Base-by-base conservation (phyloP, 495 filamentous ascomycete species). In the Podospora australis region DNA sequence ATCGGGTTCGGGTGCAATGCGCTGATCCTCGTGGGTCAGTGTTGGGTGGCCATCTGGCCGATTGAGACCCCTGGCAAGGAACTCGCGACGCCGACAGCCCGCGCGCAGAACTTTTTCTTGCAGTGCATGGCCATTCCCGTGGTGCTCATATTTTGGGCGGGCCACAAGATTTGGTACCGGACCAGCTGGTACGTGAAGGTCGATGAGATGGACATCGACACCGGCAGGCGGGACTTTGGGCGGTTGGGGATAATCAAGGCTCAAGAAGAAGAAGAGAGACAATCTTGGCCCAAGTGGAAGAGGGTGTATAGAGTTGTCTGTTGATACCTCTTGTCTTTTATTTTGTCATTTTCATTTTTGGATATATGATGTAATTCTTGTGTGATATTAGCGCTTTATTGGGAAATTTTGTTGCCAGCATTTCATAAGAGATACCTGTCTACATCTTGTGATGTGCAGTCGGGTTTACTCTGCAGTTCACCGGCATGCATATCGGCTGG, bases 1-100 rank as follows among this genome's bases (percentile, higher is more conserved):
- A 54, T 96, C 10, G 92, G 92, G 8, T 76, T 97, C 50, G 48
- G 70, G 25, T 82, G 94, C 67, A 96, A 96, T 65, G 50, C 69
- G 26, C 67, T 94, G 7, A 80, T 98, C 11, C 73, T 97, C 34
- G 59, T 90, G 29, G 89, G 84, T 16, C 90, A 97, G 63, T 87
- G 96, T 67, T 97, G 91, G 91, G 83, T 85, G 29, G 87, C 85
- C 14, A 80, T 88, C 20, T 82, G 80, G 47, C 92, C 92, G 2
- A 70, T 90, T 16, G 35, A 35, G 8, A n/a, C 3, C 10, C 20
- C n/a, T 11, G 39, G 35, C 5, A 48, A 23, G 0, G 21, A 16
- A 0, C 23, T 11, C 14, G 6, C 16, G 22, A 78, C 25, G 80
- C 77, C 54, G 63, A 46, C 0, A 1, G 54, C 55, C 2, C 6